Evolutionary conservation across 257 asterid species (phyloP).

Genomic region (Jacaranda copaia): DNA sequence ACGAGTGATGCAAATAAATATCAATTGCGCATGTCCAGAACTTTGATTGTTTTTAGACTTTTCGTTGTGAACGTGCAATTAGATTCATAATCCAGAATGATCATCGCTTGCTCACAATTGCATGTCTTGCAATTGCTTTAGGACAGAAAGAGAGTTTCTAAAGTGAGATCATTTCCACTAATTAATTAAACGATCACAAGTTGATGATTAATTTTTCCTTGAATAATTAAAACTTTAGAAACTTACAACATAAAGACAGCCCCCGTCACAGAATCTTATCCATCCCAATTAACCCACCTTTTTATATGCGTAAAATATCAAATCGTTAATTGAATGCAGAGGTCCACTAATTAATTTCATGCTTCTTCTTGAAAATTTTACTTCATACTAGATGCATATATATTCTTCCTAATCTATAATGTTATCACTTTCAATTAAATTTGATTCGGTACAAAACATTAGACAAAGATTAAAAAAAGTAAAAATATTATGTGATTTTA

Average conservation of each 20-base stretch:
- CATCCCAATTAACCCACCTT: slow-evolving; percentile 36
- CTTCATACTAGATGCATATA: not conserved
- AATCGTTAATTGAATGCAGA: not conserved
- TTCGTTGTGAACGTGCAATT: slow-evolving; percentile 25
- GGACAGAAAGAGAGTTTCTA: not conserved
- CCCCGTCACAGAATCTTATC: slow-evolving; percentile 29
- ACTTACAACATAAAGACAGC: slow-evolving; percentile 25
- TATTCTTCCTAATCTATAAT: too few relatives aligned
- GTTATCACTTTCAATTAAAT: too few relatives aligned
- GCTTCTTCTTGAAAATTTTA: slow-evolving; percentile 13
- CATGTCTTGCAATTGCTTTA: not conserved
- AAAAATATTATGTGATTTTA: too few relatives aligned
- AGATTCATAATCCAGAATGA: slow-evolving; percentile 33
- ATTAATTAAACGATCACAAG: not conserved
- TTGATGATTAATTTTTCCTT: slow-evolving; percentile 23
- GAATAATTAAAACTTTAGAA: not conserved
- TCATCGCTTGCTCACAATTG: slow-evolving; percentile 8
- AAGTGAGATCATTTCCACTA: slow-evolving; percentile 5
- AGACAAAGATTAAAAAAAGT: too few relatives aligned
- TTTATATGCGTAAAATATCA: not conserved
- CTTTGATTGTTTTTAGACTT: not conserved
- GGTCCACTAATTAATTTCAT: slow-evolving; percentile 54
- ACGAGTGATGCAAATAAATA: not conserved
- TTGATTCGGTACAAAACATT: too few relatives aligned
- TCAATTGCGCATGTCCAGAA: not conserved